Evolutionary conservation across 129 eudicot genomes (phyloP).

Genomic region (Gnaphalium uliginosum): DNA sequence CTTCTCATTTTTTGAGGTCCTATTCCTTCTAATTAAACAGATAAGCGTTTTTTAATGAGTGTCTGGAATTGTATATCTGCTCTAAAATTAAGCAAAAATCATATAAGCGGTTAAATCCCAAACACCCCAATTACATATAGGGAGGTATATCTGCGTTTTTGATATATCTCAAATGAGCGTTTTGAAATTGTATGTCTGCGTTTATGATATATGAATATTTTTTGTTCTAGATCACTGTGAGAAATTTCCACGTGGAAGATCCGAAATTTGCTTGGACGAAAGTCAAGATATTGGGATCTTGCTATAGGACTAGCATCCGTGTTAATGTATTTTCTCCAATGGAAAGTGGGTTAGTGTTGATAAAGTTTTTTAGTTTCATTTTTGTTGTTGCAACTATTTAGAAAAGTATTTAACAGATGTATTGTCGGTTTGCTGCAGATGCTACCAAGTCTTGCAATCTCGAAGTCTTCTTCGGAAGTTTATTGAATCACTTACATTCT

Average conservation of each 20-base stretch:
- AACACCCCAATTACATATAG: not conserved
- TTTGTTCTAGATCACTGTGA: conserved; percentile 59
- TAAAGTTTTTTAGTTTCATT: not conserved
- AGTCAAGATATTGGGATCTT: conserved; percentile 73
- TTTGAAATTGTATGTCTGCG: no score
- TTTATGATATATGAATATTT: conserved; percentile 19
- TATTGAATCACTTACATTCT: conserved; percentile 66
- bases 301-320: conserved; percentile 64
- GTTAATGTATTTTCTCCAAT: conserved; percentile 76
- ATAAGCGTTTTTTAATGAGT: no score
- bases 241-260: conserved; percentile 75
- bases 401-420: conserved; percentile 9
- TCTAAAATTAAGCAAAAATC: not conserved
- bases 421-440: conserved; percentile 42
- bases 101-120: not conserved
- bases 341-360: conserved; percentile 61
- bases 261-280: conserved; percentile 73
- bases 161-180: no score
- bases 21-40: no score
- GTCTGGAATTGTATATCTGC: not conserved
- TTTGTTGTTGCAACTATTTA: not conserved
- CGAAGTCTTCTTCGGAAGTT: conserved; percentile 79
- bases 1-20: no score
- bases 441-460: conserved; percentile 45
- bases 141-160: conserved; percentile 1